Evolutionary conservation across 2,329 filamentous ascomycete species (phyloP).

Genomic region (Erysiphe pulchra): DNA sequence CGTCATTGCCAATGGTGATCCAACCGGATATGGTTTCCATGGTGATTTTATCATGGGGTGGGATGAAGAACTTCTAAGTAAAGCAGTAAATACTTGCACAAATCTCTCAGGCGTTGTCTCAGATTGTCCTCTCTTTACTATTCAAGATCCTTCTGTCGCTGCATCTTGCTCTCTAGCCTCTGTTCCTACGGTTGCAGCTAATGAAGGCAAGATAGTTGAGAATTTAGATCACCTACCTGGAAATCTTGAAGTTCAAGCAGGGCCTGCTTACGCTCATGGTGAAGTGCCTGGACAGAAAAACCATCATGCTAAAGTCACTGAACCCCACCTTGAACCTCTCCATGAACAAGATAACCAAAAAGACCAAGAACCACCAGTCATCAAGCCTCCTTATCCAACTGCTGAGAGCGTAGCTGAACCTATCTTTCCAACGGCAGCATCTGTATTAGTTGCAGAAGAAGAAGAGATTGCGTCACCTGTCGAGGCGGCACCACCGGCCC

Average conservation of each 20-base stretch:
- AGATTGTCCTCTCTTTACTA: constrained; percentile 51
- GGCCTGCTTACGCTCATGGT: constrained; percentile 17
- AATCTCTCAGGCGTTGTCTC: constrained; percentile 38
- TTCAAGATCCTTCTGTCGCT: constrained; percentile 31
- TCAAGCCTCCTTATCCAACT: too few relatives aligned
- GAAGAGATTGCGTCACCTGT: neutral
- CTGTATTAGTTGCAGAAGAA: too few relatives aligned
- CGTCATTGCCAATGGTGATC: constrained; percentile 53
- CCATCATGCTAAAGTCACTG: constrained; percentile 3
- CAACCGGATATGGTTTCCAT: constrained; percentile 50
- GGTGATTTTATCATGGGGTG: constrained; percentile 64
- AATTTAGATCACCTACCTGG: constrained; percentile 36
- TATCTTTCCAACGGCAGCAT: too few relatives aligned
- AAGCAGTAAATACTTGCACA: constrained; percentile 52
- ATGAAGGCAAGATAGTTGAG: constrained; percentile 31
- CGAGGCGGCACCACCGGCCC: constrained; percentile 3
- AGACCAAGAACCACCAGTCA: too few relatives aligned
- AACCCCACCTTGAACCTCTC: neutral
- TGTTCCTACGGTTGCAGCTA: constrained; percentile 21
- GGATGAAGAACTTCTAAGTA: constrained; percentile 40
- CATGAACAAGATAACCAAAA: too few relatives aligned
- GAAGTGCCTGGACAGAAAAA: constrained; percentile 2
- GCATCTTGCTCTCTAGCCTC: constrained; percentile 36
- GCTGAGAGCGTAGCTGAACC: too few relatives aligned
- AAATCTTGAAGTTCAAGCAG: constrained; percentile 22